Conservation (phyloP, 331 rosid species). For the Cydonia oblonga region DNA sequence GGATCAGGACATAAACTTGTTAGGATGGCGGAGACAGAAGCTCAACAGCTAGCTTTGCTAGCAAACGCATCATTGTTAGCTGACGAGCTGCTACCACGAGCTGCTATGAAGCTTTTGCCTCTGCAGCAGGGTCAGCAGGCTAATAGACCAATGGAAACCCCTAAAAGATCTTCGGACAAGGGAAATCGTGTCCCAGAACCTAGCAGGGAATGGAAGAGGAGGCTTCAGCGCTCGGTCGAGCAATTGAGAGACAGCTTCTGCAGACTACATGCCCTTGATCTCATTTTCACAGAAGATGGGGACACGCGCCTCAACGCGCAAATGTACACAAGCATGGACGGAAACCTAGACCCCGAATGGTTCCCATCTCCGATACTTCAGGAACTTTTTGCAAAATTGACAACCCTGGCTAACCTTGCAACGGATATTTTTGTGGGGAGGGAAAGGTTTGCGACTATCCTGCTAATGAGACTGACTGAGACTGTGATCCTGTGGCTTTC, state of each 20-base stretch:
- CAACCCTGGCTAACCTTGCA: conserved; percentile 47
- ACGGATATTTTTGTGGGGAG: conserved; percentile 77
- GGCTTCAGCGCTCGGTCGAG: conserved; percentile 68
- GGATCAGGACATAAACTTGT: conserved; percentile 53
- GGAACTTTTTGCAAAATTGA: conserved; percentile 55
- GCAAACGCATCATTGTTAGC: conserved; percentile 69
- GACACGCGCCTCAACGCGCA: conserved; percentile 46
- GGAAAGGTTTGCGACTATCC: conserved; percentile 74
- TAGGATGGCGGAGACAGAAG: conserved; percentile 67
- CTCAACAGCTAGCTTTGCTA: conserved; percentile 65
- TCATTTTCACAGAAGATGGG: conserved; percentile 82
- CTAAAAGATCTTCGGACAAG: conserved; percentile 36
- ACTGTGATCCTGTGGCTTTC: conserved; percentile 80
- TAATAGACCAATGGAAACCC: conserved; percentile 38
- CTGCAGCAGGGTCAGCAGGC: conserved; percentile 13
- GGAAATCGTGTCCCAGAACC: conserved; percentile 57
- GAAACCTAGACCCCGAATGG: conserved; percentile 54
- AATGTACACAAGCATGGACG: conserved; percentile 54
- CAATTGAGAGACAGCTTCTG: conserved; percentile 78
- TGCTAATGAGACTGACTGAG: conserved; percentile 80
- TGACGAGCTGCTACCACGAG: no score
- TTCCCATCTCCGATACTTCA: conserved; percentile 84
- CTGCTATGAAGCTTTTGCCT: conserved; percentile 49
- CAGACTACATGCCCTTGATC: conserved; percentile 77
- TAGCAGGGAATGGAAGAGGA: conserved; percentile 57